A percentile compares a stretch with the other conserved stretches of the same genome.
Evolutionary conservation across 1,139 yeast species (phyloP).

Genomic region (Pichia sp.): DNA sequence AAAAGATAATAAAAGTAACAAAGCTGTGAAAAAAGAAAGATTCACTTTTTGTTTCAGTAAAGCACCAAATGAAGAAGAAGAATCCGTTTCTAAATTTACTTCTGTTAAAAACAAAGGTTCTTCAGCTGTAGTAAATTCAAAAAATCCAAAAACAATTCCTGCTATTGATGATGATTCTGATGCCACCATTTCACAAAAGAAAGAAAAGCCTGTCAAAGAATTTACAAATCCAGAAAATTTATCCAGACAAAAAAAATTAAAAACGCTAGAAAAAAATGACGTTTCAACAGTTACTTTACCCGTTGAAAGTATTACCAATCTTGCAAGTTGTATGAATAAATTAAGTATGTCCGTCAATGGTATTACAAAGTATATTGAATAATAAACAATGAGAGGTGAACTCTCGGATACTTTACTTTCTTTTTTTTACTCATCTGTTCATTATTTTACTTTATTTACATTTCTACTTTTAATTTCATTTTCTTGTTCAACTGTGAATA

Average conservation of each 20-base stretch:
- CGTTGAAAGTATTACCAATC: neutral
- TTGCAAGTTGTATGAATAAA: neutral
- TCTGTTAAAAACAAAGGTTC: too few relatives aligned
- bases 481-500: neutral
- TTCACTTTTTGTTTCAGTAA: neutral
- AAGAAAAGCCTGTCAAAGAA: neutral
- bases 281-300: neutral
- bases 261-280: neutral
- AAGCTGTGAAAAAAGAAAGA: neutral
- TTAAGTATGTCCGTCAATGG: neutral
- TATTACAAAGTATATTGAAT: neutral
- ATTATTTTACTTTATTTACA: neutral
- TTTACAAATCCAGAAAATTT: too few relatives aligned
- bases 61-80: neutral
- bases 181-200: neutral
- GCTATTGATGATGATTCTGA: too few relatives aligned
- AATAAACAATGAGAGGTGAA: neutral
- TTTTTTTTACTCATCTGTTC: too few relatives aligned
- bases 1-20: neutral
- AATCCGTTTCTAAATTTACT: neutral
- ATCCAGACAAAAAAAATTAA: neutral
- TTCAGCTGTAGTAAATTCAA: too few relatives aligned
- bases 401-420: too few relatives aligned
- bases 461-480: neutral
- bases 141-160: too few relatives aligned